phyloP scores from a whole-genome alignment of 2,329 filamentous ascomycete species.

The Alternaria sp. region DNA sequence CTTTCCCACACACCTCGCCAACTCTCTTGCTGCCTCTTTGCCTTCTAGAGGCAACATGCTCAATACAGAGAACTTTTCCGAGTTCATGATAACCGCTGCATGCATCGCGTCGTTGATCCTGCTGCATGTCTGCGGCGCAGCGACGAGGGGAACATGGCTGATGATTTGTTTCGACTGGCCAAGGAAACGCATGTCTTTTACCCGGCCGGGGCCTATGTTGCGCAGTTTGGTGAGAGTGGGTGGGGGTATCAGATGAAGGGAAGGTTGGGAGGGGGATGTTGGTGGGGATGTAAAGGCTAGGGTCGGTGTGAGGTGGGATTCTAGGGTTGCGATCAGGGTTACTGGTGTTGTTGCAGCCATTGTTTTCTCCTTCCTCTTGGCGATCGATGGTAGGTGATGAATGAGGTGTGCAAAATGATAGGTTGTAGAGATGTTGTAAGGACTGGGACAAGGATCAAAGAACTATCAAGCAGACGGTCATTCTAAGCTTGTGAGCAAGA shows the following conservation, averaged over 20 bases:
- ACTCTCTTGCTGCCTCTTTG: conserved; percentile 45
- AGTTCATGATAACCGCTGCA: conserved; percentile 28
- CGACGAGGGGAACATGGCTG: conserved; percentile 36
- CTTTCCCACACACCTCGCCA: conserved; percentile 53
- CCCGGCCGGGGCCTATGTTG: conserved; percentile 30
- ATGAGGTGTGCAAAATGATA: neutral
- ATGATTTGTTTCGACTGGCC: conserved; percentile 37
- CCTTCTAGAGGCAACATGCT: conserved; percentile 54
- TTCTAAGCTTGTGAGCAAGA: neutral
- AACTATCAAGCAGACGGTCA: neutral
- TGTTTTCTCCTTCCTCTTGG: neutral
- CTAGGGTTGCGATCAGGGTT: conserved; percentile 37
- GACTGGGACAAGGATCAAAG: neutral
- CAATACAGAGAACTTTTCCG: conserved; percentile 55
- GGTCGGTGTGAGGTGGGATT: conserved; percentile 36
- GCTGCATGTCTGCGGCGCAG: conserved; percentile 25
- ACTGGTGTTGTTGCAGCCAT: conserved; percentile 10
- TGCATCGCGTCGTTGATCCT: conserved; percentile 38
- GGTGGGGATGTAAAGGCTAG: conserved; percentile 13
- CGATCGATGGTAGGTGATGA: neutral
- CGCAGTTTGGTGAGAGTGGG: conserved; percentile 34
- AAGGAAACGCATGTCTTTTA: conserved; percentile 35
- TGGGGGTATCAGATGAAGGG: conserved; percentile 28
- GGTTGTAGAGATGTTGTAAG: neutral
- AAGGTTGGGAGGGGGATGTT: conserved; percentile 17